Conservation (phyloP, 2,329 filamentous ascomycete genomes). For the Dryadomyces sulphureus region DNA sequence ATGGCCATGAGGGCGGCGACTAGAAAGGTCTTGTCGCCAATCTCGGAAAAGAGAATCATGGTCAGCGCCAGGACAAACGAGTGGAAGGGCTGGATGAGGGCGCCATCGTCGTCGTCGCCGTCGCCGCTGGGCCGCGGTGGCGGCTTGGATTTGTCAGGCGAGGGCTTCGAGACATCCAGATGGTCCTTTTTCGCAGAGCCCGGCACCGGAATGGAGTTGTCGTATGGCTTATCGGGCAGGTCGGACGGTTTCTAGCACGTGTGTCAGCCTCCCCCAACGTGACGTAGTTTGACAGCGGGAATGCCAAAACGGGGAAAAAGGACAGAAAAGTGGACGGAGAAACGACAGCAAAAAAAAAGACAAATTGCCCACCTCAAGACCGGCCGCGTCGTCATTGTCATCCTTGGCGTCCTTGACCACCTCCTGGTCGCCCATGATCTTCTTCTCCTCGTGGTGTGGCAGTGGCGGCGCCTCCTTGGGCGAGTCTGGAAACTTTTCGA, state of each 20-base stretch:
- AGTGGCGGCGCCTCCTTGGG: slow-evolving; percentile 77
- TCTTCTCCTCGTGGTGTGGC: slow-evolving; percentile 67
- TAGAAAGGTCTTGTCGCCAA: slow-evolving; percentile 97
- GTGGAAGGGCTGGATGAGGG: slow-evolving; percentile 63
- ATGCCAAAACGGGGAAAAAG: neutral
- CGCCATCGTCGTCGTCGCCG: slow-evolving; percentile 29
- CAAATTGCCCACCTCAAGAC: slow-evolving; percentile 39
- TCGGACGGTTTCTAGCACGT: slow-evolving; percentile 57
- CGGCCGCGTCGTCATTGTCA: slow-evolving; percentile 27
- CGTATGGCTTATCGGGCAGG: slow-evolving; percentile 64
- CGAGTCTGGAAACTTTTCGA: slow-evolving; percentile 61
- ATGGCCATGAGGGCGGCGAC: slow-evolving; percentile 97
- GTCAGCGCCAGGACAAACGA: slow-evolving; percentile 85
- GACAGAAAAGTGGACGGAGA: neutral
- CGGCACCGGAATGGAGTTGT: slow-evolving; percentile 56
- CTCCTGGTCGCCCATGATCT: slow-evolving; percentile 31
- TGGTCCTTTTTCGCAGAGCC: slow-evolving; percentile 51
- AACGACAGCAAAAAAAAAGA: neutral
- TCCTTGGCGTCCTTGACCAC: slow-evolving; percentile 24
- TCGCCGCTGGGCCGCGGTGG: slow-evolving; percentile 10
- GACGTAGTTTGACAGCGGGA: neutral
- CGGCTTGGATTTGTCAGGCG: slow-evolving; percentile 12
- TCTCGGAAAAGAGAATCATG: slow-evolving; percentile 94
- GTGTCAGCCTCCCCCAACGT: neutral
- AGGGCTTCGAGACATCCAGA: slow-evolving; percentile 34